Conservation (phyloP, 345 rosid genomes). For the Acer yangbiense region DNA sequence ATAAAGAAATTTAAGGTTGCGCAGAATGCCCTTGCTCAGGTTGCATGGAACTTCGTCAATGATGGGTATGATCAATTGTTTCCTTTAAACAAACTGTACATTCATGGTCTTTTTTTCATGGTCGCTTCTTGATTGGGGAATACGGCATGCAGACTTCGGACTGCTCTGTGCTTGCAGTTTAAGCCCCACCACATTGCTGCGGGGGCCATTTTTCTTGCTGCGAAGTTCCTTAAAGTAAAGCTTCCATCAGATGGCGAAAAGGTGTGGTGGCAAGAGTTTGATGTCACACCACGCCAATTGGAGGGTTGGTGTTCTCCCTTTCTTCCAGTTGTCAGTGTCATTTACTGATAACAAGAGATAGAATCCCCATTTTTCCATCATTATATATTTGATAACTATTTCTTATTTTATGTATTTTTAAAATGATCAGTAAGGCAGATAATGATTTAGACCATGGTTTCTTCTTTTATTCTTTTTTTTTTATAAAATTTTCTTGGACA, state of each 20-base stretch:
- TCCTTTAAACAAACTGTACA: not conserved
- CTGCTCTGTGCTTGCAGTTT: conserved; percentile 53
- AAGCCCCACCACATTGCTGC: conserved; percentile 52
- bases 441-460: conserved; percentile 9
- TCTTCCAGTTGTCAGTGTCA: not conserved
- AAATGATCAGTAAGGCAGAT: not conserved
- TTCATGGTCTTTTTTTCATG: conserved; percentile 22
- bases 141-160: conserved; percentile 44
- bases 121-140: conserved; percentile 27
- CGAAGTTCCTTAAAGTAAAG: conserved; percentile 52
- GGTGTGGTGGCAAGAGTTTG: conserved; percentile 54
- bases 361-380: not conserved
- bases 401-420: not conserved
- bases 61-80: conserved; percentile 41
- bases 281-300: conserved; percentile 45
- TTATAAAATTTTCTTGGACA: no score
- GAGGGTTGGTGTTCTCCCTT: conserved; percentile 36
- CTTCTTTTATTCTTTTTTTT: not conserved
- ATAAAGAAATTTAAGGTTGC: conserved; percentile 54
- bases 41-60: conserved; percentile 54
- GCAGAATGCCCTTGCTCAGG: conserved; percentile 47
- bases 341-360: not conserved
- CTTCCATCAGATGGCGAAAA: conserved; percentile 53
- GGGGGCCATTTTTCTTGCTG: conserved; percentile 56
- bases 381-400: not conserved